phyloP scores from a whole-genome alignment of 1,284 basidiomycete genomes.

The Rhizopogon parksii region DNA sequence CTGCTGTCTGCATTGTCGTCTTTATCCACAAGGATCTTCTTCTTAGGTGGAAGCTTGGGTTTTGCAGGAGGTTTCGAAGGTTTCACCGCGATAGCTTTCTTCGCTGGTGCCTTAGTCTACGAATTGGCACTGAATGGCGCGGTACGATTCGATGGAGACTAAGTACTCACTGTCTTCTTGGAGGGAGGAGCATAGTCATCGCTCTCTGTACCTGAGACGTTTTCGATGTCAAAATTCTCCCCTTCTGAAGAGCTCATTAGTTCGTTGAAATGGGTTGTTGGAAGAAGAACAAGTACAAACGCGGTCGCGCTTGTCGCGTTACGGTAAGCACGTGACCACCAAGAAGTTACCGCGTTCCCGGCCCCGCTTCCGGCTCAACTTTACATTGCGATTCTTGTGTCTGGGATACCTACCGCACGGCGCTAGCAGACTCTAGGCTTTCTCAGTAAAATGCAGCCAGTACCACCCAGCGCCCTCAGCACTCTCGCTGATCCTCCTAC shows the following conservation, averaged over 20 bases:
- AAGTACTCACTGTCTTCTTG: conserved; percentile 43
- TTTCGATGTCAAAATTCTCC: conserved; percentile 59
- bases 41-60: conserved; percentile 49
- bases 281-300: conserved; percentile 7
- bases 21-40: conserved; percentile 62
- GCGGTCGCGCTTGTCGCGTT: conserved; percentile 11
- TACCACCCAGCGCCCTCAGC: conserved; percentile 34
- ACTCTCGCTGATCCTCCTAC: conserved; percentile 55
- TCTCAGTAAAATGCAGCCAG: conserved; percentile 26
- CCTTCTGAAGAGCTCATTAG: conserved; percentile 55
- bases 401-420: background rate
- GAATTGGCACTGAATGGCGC: conserved; percentile 21
- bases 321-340: background rate
- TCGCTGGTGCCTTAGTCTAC: conserved; percentile 24
- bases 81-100: conserved; percentile 33
- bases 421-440: conserved; percentile 20
- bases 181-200: conserved; percentile 55
- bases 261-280: conserved; percentile 6
- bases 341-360: background rate
- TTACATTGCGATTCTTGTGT: background rate
- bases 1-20: conserved; percentile 49
- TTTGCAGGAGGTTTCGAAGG: conserved; percentile 36
- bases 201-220: conserved; percentile 54
- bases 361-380: no score
- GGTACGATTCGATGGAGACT: background rate